Evolutionary conservation across 106 monocot genomes (phyloP), one percentile per base, ranked within the genome.

Genomic region (Allium cepa): DNA sequence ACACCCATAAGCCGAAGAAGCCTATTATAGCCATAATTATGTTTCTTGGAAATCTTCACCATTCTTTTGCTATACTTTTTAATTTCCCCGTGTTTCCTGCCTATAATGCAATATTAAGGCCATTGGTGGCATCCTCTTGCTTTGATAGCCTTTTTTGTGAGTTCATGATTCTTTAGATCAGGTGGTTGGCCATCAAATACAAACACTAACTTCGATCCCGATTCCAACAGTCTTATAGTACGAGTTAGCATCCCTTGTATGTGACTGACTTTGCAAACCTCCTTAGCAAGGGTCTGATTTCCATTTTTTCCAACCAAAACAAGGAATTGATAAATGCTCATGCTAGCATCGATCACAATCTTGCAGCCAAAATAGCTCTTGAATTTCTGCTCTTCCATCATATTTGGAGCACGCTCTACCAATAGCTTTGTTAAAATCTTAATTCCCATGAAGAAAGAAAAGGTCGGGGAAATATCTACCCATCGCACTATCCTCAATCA

Each of bases 311-410:
- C 93, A 57, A 99, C 87, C 28, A 93, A 93, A 59, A 97, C 92
- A 17, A 97, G 89, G 73, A 97, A 97, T 74, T 97, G 97, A 79
- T 97, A 97, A 69, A 97, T 92, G 79, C 97, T 89, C 86, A 97
- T 86, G 86, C 92, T 92, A 67, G 97, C 89, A 66, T 97, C 97
- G 45, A 97, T 71, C 50, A 89, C 92, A 61, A 97, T 83, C 82
- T 87, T 85, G 16, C 97, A 88, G 6, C 97, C 97, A 49, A 80
- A 86, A 52, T 92, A 97, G 77, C 86, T 79, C 84, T 92, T 92
- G 51, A 97, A 83, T 79, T 89, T 89, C 67, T 85, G 78, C 84
- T 84, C 85, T 82, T 91, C 85, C 85, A 82, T 88, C 65, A 78
- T 67, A 56, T 76, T 84, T 26, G 97, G 97, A 18, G 97, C 92